Evolutionary conservation across 2,329 filamentous ascomycete genomes (phyloP).

Genomic region (Cryphonectria japonica): DNA sequence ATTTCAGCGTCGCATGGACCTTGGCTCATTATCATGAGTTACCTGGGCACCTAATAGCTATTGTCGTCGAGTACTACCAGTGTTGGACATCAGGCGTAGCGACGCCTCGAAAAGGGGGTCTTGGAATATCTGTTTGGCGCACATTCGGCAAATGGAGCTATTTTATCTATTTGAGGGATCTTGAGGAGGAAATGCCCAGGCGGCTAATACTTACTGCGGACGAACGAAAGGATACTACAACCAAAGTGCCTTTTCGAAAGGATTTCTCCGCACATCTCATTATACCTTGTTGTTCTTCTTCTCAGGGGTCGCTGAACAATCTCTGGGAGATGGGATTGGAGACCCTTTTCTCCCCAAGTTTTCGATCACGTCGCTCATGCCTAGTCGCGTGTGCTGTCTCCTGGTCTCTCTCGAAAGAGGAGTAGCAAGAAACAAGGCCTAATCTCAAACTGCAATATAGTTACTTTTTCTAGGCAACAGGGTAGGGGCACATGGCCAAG

Average conservation of each 20-base stretch:
- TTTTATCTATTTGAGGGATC: constrained; percentile 26
- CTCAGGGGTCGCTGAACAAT: constrained; percentile 31
- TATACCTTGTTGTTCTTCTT: constrained; percentile 31
- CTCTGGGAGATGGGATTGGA: constrained; percentile 29
- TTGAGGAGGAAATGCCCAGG: constrained; percentile 35
- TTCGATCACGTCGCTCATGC: constrained; percentile 9
- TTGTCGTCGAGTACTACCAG: constrained; percentile 26
- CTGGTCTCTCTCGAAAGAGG: constrained; percentile 13
- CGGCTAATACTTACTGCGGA: constrained; percentile 33
- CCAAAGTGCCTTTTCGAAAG: constrained; percentile 1
- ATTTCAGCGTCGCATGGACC: constrained; percentile 37
- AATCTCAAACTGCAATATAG: neutral
- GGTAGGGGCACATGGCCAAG: constrained; percentile 15
- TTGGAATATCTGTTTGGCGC: constrained; percentile 14
- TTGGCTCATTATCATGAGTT: constrained; percentile 37
- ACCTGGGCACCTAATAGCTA: constrained; percentile 30
- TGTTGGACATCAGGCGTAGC: constrained; percentile 11
- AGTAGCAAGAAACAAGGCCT: neutral
- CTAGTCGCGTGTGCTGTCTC: constrained; percentile 10
- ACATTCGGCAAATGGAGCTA: constrained; percentile 20
- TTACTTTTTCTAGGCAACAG: constrained; percentile 6
- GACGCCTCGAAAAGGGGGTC: neutral
- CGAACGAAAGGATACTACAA: constrained; percentile 33
- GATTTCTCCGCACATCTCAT: neutral
- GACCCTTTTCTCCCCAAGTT: constrained; percentile 9